Evolutionary conservation across 495 filamentous ascomycete genomes (phyloP).

Genomic region (Aeminium ludgeri): DNA sequence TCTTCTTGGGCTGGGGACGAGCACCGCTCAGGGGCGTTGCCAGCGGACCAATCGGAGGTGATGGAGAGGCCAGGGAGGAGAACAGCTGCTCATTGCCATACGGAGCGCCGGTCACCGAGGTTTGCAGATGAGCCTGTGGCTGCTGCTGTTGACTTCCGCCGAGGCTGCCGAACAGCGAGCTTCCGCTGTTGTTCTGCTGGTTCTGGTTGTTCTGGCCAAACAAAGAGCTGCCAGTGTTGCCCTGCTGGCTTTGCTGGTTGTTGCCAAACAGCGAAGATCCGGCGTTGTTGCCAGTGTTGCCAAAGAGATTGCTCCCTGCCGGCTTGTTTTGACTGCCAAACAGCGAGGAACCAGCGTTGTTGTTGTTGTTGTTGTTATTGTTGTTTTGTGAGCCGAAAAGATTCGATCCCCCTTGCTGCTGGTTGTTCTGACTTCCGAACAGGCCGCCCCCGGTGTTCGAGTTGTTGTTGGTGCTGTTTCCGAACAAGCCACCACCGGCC

Average conservation of each 20-base stretch:
- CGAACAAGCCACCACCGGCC: slow-evolving; percentile 18
- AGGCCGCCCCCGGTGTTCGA: slow-evolving; percentile 26
- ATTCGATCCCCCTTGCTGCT: slow-evolving; percentile 1
- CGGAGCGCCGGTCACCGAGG: slow-evolving; percentile 64
- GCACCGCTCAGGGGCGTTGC: slow-evolving; percentile 70
- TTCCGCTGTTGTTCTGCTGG: slow-evolving; percentile 18
- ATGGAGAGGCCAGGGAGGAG: slow-evolving; percentile 43
- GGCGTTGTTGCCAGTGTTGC: slow-evolving; percentile 9
- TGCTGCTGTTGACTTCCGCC: slow-evolving; percentile 16
- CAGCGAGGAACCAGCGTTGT: neutral
- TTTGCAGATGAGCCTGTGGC: slow-evolving; percentile 37
- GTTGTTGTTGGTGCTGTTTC: slow-evolving; percentile 12
- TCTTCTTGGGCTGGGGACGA: slow-evolving; percentile 73
- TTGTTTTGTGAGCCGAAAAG: too few species aligned
- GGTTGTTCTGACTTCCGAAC: slow-evolving; percentile 24
- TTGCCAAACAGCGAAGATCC: slow-evolving; percentile 17
- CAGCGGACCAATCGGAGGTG: slow-evolving; percentile 58
- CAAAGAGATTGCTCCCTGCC: slow-evolving; percentile 7
- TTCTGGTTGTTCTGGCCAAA: slow-evolving; percentile 22
- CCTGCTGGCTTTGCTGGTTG: slow-evolving; percentile 18
- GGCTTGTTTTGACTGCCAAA: slow-evolving; percentile 5
- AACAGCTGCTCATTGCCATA: slow-evolving; percentile 77
- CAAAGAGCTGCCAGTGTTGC: slow-evolving; percentile 16
- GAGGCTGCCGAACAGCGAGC: slow-evolving; percentile 33
- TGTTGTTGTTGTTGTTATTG: slow-evolving; percentile 8